Base-by-base conservation (phyloP, 2,329 filamentous ascomycete species). In the Chlorencoelia australis region DNA sequence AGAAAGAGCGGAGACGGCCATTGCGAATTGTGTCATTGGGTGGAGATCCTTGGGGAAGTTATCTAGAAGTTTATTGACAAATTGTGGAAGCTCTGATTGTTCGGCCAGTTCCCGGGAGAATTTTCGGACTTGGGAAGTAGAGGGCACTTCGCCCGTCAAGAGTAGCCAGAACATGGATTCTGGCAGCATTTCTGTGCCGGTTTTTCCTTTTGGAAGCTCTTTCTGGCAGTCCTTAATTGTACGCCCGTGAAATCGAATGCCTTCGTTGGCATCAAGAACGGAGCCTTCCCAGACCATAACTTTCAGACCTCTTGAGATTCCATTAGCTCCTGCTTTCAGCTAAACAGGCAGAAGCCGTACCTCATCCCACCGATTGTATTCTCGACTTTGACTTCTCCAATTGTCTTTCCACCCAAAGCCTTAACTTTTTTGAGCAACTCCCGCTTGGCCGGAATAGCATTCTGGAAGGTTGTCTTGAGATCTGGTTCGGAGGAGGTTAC, bases 151-250 rank as follows among this genome's bases (percentile, higher is more conserved):
- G 41, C 91, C 91, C 7, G 91, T 98, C 51, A 98, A 71, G 33
- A 98, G 77, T 27, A 96, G 77, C 91, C 91, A 98, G 73, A 98
- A 98, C 91, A 98, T 98, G 62, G 89, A 79, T 65, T 98, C 91
- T 31, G 91, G 91, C 9, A 96, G 75, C 91, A 96, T 98, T 66
- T 96, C 89, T 5, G 86, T 93, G 53, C 89, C 86, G 3, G 82
- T 76, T 41, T 74, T 86, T 50, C 89, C 91, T 70, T 95, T 96
- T 59, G 91, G 88, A 11, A 96, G 77, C 61, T 87, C 81, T 50
- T 79, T 75, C 59, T 96, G 91, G 68, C 91, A 98, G 59, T 98
- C 89, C 66, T 94, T 94, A 70, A 98, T 98, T 46, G 88, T 95
- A 55, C 82, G 82, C 59, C 91, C 91, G 61, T 96, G 91, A 72